These are phyloP conservation scores for Colletotrichum echinochloae DNA, from an alignment of 2,329 filamentous ascomycete species.

Conservation along the genomic window DNA sequence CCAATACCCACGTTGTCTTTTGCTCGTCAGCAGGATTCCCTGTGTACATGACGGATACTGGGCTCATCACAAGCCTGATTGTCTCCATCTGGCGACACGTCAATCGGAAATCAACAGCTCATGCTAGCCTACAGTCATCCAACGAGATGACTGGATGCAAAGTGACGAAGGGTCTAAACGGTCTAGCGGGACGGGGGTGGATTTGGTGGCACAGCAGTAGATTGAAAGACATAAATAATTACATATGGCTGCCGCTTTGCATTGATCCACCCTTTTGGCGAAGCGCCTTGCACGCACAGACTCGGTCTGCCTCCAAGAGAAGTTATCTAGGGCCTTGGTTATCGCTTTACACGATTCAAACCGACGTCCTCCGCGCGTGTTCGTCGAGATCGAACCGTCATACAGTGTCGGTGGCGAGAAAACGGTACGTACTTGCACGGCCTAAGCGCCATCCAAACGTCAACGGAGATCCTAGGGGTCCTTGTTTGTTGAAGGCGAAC, in stretches of 20 bases:
- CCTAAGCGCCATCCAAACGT: not conserved
- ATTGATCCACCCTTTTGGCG: not conserved
- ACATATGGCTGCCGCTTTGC: not conserved
- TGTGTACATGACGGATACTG: not conserved
- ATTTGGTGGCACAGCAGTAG: too few relatives aligned
- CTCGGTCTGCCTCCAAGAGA: not conserved
- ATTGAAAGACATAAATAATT: not conserved
- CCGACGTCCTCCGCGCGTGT: not conserved
- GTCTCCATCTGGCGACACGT: not conserved
- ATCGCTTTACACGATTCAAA: slow-evolving; percentile 11
- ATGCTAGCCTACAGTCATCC: not conserved
- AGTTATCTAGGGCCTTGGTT: not conserved
- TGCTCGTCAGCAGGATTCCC: not conserved
- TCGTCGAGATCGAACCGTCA: slow-evolving; percentile 8
- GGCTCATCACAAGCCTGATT: not conserved
- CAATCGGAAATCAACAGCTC: not conserved
- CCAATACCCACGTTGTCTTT: slow-evolving; percentile 19
- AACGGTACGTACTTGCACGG: not conserved
- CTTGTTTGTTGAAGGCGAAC: not conserved
- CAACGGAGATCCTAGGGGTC: not conserved
- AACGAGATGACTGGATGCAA: not conserved
- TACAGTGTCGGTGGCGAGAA: not conserved
- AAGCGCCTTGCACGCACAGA: not conserved
- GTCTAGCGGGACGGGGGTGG: not conserved
- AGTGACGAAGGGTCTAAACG: not conserved